A percentile compares a stretch with the other conserved stretches of the same genome.
Conservation (phyloP, 2,329 filamentous ascomycete species). For the Blumeriella jaapii region DNA sequence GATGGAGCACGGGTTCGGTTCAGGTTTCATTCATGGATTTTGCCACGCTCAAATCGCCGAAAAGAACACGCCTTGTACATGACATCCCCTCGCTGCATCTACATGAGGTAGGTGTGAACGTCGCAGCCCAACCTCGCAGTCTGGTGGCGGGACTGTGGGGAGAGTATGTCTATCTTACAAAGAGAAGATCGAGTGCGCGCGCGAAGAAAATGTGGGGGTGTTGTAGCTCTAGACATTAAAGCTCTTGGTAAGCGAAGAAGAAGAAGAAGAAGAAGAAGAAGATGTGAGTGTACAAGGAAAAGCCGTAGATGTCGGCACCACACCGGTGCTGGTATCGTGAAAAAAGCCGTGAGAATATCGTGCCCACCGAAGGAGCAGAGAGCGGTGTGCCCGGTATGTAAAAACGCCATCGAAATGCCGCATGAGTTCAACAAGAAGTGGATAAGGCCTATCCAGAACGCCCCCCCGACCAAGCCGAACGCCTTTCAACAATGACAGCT, state of each 20-base stretch:
- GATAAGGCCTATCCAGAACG: constrained; percentile 25
- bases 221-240: constrained; percentile 25
- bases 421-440: constrained; percentile 19
- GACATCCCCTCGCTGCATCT: constrained; percentile 7
- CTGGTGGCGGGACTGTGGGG: constrained; percentile 20
- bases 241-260: constrained; percentile 13
- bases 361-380: constrained; percentile 9
- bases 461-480: constrained; percentile 19
- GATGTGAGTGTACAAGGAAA: constrained; percentile 4
- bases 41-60: constrained; percentile 1
- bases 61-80: constrained; percentile 8
- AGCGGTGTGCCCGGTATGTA: constrained; percentile 14
- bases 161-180: constrained; percentile 23
- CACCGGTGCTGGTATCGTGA: constrained; percentile 13
- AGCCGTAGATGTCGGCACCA: constrained; percentile 14
- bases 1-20: no score
- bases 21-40: no score
- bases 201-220: constrained; percentile 8
- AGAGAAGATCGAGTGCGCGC: constrained; percentile 17
- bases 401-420: constrained; percentile 20
- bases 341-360: constrained; percentile 13
- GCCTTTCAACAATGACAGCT: constrained; percentile 17
- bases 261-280: constrained; percentile 12
- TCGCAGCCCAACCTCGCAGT: constrained; percentile 11
- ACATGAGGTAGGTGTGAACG: constrained; percentile 10